A percentile compares a stretch with the other conserved stretches of the same genome.
These are phyloP conservation scores for Cladophialophora psammophila DNA, from an alignment of 2,329 filamentous ascomycete genomes.

Conservation along the genomic window DNA sequence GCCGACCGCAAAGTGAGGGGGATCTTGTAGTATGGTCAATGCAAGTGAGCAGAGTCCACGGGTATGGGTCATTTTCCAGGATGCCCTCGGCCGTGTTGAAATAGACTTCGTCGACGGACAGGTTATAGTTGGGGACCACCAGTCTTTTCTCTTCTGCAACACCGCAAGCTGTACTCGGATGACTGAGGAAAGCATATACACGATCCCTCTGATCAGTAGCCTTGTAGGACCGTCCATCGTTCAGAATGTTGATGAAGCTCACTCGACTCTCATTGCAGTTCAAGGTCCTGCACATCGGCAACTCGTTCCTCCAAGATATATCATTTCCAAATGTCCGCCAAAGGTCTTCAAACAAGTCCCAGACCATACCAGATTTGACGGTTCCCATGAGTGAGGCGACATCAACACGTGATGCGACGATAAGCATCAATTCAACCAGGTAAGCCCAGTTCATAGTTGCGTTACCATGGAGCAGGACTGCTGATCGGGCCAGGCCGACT, in stretches of 20 bases:
- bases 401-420: conserved; percentile 12
- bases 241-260: conserved; percentile 26
- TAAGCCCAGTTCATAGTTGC: conserved; percentile 21
- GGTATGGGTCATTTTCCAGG: conserved; percentile 18
- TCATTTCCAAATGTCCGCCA: conserved; percentile 15
- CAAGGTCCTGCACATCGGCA: conserved; percentile 12
- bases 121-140: conserved; percentile 28
- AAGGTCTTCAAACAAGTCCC: conserved; percentile 18
- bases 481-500: conserved; percentile 22
- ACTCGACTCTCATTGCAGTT: not conserved
- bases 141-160: conserved; percentile 1
- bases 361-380: conserved; percentile 20
- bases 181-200: conserved; percentile 33
- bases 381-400: conserved; percentile 8
- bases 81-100: conserved; percentile 9
- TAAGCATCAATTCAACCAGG: conserved; percentile 24
- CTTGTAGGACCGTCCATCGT: conserved; percentile 11
- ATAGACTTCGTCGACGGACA: conserved; percentile 28
- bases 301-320: conserved; percentile 23
- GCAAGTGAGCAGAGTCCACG: conserved; percentile 19
- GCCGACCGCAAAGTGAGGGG: conserved; percentile 3
- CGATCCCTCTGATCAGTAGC: conserved; percentile 28
- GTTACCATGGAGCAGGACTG: conserved; percentile 20
- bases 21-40: conserved; percentile 16
- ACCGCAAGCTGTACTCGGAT: conserved; percentile 19